Conservation (phyloP, 208 protist genomes). For the Leishmania mexicana region DNA sequence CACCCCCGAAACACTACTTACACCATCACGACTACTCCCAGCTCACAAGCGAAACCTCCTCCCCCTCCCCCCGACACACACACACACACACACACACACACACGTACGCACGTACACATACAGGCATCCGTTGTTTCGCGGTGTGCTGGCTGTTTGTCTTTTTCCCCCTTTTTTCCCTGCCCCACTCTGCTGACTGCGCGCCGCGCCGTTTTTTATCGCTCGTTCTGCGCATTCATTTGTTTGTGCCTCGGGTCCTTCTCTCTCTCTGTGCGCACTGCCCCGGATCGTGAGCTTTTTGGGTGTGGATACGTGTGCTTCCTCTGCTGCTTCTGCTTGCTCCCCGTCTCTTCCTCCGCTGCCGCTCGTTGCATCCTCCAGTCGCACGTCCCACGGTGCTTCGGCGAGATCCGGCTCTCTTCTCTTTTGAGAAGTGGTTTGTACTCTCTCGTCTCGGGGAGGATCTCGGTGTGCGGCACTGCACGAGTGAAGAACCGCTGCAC, state of each 20-base stretch:
- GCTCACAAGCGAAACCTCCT: too few relatives aligned
- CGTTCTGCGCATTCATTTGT: neutral
- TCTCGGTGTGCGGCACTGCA: neutral
- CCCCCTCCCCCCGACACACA: neutral
- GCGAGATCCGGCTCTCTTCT: neutral
- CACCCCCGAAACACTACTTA: neutral
- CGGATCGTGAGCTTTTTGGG: neutral
- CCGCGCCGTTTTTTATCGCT: neutral
- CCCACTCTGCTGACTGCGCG: neutral
- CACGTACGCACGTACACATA: neutral
- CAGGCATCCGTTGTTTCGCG: neutral
- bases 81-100: neutral
- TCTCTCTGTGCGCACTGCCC: neutral
- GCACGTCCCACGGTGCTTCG: neutral
- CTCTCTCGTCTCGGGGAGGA: neutral
- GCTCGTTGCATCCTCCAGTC: neutral
- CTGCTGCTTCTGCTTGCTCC: slow-evolving; percentile 9
- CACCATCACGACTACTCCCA: neutral
- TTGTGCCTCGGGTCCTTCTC: neutral
- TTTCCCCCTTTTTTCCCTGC: neutral
- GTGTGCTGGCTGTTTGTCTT: slow-evolving; percentile 1
- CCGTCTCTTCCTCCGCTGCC: neutral
- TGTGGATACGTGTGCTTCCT: neutral
- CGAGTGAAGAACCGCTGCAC: neutral
- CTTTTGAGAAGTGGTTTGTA: neutral